A percentile compares a stretch with the other conserved stretches of the same genome.
These are phyloP conservation scores for Kazachstania viticola DNA, from an alignment of 805 yeast genomes.

Conservation along the genomic window DNA sequence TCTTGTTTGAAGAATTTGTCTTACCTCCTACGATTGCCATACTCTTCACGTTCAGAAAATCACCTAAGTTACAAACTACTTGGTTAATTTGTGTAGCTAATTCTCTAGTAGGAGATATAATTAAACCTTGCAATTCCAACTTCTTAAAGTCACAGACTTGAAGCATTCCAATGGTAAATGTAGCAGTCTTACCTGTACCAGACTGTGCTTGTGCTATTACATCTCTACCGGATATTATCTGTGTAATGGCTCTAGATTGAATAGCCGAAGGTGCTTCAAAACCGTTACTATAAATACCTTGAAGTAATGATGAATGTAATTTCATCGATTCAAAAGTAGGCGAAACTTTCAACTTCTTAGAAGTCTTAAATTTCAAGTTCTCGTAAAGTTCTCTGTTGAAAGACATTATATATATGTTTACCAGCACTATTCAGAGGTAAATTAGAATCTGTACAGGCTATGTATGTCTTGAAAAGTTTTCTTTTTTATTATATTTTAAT, in stretches of 20 bases:
- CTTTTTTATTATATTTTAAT: too few relatives aligned
- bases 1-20: slow-evolving; percentile 29
- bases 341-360: slow-evolving; percentile 42
- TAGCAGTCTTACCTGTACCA: slow-evolving; percentile 98
- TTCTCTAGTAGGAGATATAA: slow-evolving; percentile 93
- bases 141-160: slow-evolving; percentile 69
- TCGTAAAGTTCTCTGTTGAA: slow-evolving; percentile 50
- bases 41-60: slow-evolving; percentile 72
- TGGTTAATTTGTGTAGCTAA: slow-evolving; percentile 86
- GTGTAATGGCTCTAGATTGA: slow-evolving; percentile 92
- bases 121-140: slow-evolving; percentile 76
- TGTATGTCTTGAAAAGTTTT: not conserved
- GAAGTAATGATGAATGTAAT: slow-evolving; percentile 47
- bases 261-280: slow-evolving; percentile 94
- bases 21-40: slow-evolving; percentile 90
- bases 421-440: too few relatives aligned
- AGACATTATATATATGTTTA: slow-evolving; percentile 30
- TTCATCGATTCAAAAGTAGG: slow-evolving; percentile 64
- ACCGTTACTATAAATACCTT: slow-evolving; percentile 75
- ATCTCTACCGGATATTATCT: slow-evolving; percentile 87
- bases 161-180: slow-evolving; percentile 90
- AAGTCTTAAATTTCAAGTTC: slow-evolving; percentile 49
- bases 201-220: slow-evolving; percentile 97
- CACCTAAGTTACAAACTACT: slow-evolving; percentile 79
- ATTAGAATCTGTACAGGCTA: too few relatives aligned